These are phyloP conservation scores for Mycena leptocephala DNA, from an alignment of 768 basidiomycete genomes.

Conservation along the genomic window DNA sequence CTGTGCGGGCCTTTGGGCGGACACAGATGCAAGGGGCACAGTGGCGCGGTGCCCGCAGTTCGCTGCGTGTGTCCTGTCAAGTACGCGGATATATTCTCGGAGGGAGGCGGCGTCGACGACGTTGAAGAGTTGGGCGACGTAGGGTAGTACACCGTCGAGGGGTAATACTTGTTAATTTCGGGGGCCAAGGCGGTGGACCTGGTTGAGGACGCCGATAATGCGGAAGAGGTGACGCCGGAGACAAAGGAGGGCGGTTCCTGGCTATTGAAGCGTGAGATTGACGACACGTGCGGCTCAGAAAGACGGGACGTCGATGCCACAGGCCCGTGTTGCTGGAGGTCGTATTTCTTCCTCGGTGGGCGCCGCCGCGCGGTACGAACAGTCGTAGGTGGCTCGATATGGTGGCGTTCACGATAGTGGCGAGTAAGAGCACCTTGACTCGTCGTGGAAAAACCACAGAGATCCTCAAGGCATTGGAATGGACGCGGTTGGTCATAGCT, in stretches of 20 bases:
- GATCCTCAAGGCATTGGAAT: background rate
- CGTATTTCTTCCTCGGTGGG: too few species aligned
- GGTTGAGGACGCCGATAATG: background rate
- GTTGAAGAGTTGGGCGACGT: background rate
- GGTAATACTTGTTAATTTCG: background rate
- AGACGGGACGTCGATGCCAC: background rate
- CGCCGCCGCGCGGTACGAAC: background rate
- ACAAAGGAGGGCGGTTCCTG: background rate
- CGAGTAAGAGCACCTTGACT: constrained; percentile 20
- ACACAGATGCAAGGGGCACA: background rate
- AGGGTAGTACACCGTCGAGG: background rate
- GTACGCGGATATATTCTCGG: background rate
- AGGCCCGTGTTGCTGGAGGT: background rate
- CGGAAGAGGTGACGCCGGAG: background rate
- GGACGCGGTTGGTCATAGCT: background rate
- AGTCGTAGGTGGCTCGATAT: constrained; percentile 4
- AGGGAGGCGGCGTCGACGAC: background rate
- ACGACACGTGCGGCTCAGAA: background rate
- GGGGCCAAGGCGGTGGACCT: background rate
- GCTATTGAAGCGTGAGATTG: background rate
- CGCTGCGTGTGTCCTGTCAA: background rate
- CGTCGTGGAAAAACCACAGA: constrained; percentile 15
- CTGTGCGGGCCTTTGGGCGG: background rate
- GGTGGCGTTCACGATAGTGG: constrained; percentile 26
- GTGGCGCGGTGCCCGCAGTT: background rate